Conservation (phyloP, 2,329 filamentous ascomycete species). For the Fusarium sp. region DNA sequence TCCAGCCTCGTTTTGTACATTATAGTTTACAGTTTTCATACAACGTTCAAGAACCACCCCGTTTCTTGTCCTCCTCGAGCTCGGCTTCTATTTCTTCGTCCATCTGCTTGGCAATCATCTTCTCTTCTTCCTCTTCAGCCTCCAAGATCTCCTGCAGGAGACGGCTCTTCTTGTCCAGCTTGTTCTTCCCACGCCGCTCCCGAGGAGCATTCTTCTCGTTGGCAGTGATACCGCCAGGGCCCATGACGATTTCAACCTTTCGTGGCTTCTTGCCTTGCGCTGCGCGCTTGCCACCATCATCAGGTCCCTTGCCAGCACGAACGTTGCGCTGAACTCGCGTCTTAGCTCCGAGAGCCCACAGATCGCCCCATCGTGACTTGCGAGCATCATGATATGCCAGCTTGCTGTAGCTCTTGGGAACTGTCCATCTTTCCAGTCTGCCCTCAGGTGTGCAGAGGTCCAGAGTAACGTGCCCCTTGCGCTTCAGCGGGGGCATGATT, state of each 20-base stretch:
- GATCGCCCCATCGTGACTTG: constrained; percentile 91
- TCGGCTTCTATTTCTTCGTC: constrained; percentile 52
- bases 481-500: constrained; percentile 87
- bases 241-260: constrained; percentile 56
- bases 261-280: constrained; percentile 57
- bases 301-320: constrained; percentile 69
- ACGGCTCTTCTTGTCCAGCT: constrained; percentile 57
- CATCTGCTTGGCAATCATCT: constrained; percentile 51
- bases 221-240: constrained; percentile 56
- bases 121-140: constrained; percentile 53
- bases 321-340: constrained; percentile 77
- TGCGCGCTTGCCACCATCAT: constrained; percentile 65
- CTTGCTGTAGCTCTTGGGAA: constrained; percentile 85
- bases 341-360: constrained; percentile 97
- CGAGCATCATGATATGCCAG: constrained; percentile 93
- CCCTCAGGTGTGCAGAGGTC: constrained; percentile 92
- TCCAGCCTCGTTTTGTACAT: constrained; percentile 35
- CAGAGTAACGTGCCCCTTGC: constrained; percentile 87
- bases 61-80: constrained; percentile 39
- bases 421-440: constrained; percentile 92
- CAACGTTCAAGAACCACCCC: constrained; percentile 21
- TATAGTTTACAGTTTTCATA: constrained; percentile 39
- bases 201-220: constrained; percentile 55
- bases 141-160: constrained; percentile 59
- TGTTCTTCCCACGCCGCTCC: constrained; percentile 60